These are phyloP conservation scores for Candida endomychidarum DNA, from an alignment of 805 yeast species.

Conservation along the genomic window DNA sequence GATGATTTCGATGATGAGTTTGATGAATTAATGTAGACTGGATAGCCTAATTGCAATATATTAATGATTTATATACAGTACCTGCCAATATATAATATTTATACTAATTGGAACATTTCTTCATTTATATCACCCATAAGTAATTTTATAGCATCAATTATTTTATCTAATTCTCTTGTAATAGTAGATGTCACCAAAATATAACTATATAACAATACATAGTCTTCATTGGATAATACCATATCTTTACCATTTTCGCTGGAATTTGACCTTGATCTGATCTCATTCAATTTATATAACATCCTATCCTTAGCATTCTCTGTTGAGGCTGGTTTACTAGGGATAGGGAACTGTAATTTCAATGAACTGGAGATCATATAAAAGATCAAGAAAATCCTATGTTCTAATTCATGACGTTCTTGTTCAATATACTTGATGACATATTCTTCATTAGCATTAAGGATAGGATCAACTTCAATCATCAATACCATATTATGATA, in stretches of 20 bases:
- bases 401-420: constrained; percentile 69
- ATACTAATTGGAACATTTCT: constrained; percentile 53
- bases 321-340: constrained; percentile 74
- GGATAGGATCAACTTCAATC: constrained; percentile 58
- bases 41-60: no score
- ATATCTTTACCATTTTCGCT: constrained; percentile 18
- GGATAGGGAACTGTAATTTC: constrained; percentile 73
- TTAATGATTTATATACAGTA: not conserved
- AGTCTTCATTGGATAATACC: constrained; percentile 62
- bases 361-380: constrained; percentile 78
- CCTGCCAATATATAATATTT: constrained; percentile 1
- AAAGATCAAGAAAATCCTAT: constrained; percentile 69
- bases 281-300: constrained; percentile 61
- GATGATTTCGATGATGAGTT: constrained; percentile 25
- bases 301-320: constrained; percentile 71
- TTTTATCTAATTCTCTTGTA: constrained; percentile 59
- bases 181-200: constrained; percentile 69
- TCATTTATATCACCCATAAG: constrained; percentile 67
- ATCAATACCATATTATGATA: constrained; percentile 71
- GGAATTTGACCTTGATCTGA: constrained; percentile 32
- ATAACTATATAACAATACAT: constrained; percentile 73
- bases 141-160: constrained; percentile 54
- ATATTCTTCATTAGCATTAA: constrained; percentile 52
- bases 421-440: constrained; percentile 54
- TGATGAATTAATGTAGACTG: constrained; percentile 21